Conservation (phyloP, 805 yeast species). For the Candida gorgasii region DNA sequence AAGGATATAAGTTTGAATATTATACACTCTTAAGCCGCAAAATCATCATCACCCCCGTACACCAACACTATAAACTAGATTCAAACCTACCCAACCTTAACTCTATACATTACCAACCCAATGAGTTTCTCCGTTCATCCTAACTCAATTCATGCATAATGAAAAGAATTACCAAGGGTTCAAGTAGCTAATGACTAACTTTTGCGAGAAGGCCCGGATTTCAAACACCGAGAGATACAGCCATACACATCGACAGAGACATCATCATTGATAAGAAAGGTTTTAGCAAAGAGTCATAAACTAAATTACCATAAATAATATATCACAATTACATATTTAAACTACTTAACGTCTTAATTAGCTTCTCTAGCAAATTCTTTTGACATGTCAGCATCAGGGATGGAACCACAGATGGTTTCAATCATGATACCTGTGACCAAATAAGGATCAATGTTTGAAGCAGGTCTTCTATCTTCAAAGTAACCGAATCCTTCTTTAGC, state of each 20-base stretch:
- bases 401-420: conserved; percentile 94
- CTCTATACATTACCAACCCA: too few species aligned
- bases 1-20: too few species aligned
- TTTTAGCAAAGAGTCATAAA: background rate
- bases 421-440: conserved; percentile 97
- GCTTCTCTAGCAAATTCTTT: conserved; percentile 83
- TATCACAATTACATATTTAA: conserved; percentile 4
- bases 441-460: conserved; percentile 98
- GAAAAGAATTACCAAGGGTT: too few species aligned
- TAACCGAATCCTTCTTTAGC: conserved; percentile 98
- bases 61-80: too few species aligned
- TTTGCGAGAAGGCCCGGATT: background rate
- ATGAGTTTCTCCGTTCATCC: too few species aligned
- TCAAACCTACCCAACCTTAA: too few species aligned
- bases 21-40: too few species aligned
- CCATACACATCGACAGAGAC: background rate
- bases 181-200: too few species aligned
- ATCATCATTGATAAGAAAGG: background rate
- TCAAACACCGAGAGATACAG: background rate
- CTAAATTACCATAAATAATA: background rate
- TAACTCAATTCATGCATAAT: too few species aligned
- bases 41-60: too few species aligned
- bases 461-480: conserved; percentile 99
- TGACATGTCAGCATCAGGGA: conserved; percentile 93
- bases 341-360: conserved; percentile 17